A percentile compares a stretch with the other conserved stretches of the same genome.
Conservation (phyloP, 768 basidiomycete genomes). For the Mycena belliarum region DNA sequence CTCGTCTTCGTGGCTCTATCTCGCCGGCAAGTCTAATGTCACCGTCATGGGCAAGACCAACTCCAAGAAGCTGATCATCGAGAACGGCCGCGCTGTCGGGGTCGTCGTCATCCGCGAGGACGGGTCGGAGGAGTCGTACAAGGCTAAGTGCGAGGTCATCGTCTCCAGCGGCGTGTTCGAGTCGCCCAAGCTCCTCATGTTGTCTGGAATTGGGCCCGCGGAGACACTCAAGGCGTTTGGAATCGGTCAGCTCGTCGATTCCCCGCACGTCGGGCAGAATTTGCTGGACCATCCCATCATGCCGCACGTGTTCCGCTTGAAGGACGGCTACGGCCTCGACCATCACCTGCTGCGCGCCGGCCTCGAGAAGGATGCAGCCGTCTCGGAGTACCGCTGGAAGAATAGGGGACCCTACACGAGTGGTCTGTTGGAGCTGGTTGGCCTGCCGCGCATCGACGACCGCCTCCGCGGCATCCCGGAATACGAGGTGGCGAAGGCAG, state of each 20-base stretch:
- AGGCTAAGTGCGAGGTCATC: slow-evolving; percentile 15
- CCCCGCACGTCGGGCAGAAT: slow-evolving; percentile 11
- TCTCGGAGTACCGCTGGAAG: slow-evolving; percentile 19
- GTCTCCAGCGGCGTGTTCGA: slow-evolving; percentile 16
- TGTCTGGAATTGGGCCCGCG: slow-evolving; percentile 17
- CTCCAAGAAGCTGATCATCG: slow-evolving; percentile 18
- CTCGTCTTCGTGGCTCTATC: slow-evolving; percentile 16
- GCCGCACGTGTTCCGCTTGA: slow-evolving; percentile 15
- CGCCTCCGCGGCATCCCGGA: slow-evolving; percentile 15
- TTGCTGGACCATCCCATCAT: slow-evolving; percentile 18
- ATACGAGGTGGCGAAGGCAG: slow-evolving; percentile 14
- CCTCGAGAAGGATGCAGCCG: slow-evolving; percentile 15
- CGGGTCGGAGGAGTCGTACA: slow-evolving; percentile 18
- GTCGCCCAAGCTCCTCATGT: slow-evolving; percentile 12
- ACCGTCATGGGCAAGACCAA: slow-evolving; percentile 16
- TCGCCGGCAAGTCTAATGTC: slow-evolving; percentile 15
- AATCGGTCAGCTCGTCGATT: slow-evolving; percentile 10
- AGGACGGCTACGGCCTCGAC: slow-evolving; percentile 19
- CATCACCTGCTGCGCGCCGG: slow-evolving; percentile 18
- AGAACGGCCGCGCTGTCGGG: slow-evolving; percentile 16
- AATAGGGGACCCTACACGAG: slow-evolving; percentile 15
- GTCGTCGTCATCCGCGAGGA: slow-evolving; percentile 19
- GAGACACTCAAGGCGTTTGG: slow-evolving; percentile 14
- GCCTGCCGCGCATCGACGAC: slow-evolving; percentile 16
- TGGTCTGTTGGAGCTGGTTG: slow-evolving; percentile 15